These are phyloP conservation scores for Lasiodiplodia theobromae DNA, from an alignment of 2,329 filamentous ascomycete species.

Conservation along the genomic window DNA sequence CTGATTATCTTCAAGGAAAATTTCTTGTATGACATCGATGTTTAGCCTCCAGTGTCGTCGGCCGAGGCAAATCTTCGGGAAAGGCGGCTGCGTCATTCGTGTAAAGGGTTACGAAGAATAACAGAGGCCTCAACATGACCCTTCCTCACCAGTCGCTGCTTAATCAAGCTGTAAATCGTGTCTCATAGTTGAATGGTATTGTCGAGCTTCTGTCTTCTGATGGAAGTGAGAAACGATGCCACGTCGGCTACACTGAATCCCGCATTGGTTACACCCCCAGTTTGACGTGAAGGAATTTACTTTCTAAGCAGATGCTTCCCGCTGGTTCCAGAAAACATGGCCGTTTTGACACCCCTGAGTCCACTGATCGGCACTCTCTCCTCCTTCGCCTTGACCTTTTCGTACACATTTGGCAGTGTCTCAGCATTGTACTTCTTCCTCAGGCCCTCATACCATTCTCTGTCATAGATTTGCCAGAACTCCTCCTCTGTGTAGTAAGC, in stretches of 20 bases:
- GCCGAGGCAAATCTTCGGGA: slow-evolving; percentile 16
- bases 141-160: too few species aligned
- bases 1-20: too few species aligned
- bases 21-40: too few species aligned
- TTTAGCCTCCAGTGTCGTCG: not conserved
- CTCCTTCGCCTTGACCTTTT: slow-evolving; percentile 27
- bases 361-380: slow-evolving; percentile 18
- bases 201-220: too few species aligned
- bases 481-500: slow-evolving; percentile 79
- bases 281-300: not conserved
- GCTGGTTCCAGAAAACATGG: slow-evolving; percentile 1
- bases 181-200: too few species aligned
- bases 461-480: slow-evolving; percentile 71
- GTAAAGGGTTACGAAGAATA: too few species aligned
- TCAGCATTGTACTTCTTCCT: slow-evolving; percentile 67
- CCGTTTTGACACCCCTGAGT: slow-evolving; percentile 16
- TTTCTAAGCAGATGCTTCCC: slow-evolving; percentile 17
- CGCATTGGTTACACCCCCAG: too few species aligned
- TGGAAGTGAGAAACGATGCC: too few species aligned
- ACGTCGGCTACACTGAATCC: too few species aligned
- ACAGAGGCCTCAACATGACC: too few species aligned
- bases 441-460: slow-evolving; percentile 67
- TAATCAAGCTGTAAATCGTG: too few species aligned
- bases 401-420: slow-evolving; percentile 14
- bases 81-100: not conserved